Evolutionary conservation across 225 moss, liverwort and hornwort species (phyloP).

Genomic region (Sphagnum tenellum): DNA sequence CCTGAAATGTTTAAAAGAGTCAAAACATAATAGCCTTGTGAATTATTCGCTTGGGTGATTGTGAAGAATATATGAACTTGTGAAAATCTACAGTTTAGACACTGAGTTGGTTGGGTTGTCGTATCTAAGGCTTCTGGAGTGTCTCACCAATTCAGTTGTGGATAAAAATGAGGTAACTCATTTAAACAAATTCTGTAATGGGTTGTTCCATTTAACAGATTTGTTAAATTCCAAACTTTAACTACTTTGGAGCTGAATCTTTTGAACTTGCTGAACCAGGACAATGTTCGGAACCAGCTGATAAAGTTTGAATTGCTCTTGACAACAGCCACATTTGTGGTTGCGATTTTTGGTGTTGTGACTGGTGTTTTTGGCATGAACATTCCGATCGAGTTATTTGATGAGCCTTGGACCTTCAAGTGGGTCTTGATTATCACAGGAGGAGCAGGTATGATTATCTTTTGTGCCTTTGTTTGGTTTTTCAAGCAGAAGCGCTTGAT

Average conservation of each 20-base stretch:
- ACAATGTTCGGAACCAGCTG: conserved; percentile 80
- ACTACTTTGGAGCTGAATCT: not conserved
- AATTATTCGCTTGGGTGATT: no score
- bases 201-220: no score
- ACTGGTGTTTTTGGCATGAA: conserved; percentile 91
- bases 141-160: no score
- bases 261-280: conserved; percentile 5
- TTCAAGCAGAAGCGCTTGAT: conserved; percentile 34
- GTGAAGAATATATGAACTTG: no score
- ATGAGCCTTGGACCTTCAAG: conserved; percentile 30
- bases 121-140: no score
- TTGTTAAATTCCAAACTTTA: no score
- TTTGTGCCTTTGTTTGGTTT: conserved; percentile 29
- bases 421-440: conserved; percentile 41
- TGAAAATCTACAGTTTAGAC: no score
- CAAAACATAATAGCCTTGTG: no score
- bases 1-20: no score
- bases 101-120: no score
- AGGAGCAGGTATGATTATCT: conserved; percentile 19
- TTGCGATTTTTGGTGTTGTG: conserved; percentile 55
- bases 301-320: conserved; percentile 68
- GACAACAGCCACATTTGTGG: conserved; percentile 56
- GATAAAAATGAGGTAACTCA: no score
- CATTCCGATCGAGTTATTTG: conserved; percentile 55
- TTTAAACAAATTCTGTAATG: no score